A percentile compares a stretch with the other conserved stretches of the same genome.
phyloP scores from a whole-genome alignment of 129 eudicot species.

The Ambrosia trifida region DNA sequence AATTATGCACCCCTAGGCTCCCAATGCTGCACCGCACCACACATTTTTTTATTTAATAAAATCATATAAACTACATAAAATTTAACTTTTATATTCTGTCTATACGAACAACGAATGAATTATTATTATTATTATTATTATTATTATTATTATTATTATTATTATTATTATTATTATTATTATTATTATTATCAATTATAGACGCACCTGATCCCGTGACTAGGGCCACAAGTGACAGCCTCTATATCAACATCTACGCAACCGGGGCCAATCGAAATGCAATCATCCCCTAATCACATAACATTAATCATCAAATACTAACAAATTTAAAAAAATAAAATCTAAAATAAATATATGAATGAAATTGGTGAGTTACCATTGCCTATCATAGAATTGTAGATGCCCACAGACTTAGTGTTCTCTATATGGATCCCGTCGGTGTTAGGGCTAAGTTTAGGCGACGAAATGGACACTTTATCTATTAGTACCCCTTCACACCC shows the following conservation, averaged over 20 bases:
- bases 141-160: too few species aligned
- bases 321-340: background rate
- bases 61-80: too few species aligned
- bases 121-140: too few species aligned
- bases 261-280: conserved; percentile 93
- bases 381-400: conserved; percentile 74
- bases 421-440: conserved; percentile 93
- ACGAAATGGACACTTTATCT: conserved; percentile 68
- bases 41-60: conserved; percentile 47
- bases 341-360: background rate
- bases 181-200: background rate
- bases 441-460: conserved; percentile 91
- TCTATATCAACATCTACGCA: conserved; percentile 74
- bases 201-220: conserved; percentile 90
- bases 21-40: conserved; percentile 59
- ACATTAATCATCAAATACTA: background rate
- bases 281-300: conserved; percentile 73
- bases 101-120: too few species aligned
- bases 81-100: too few species aligned
- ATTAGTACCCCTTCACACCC: conserved; percentile 89
- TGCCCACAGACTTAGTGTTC: conserved; percentile 78
- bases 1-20: conserved; percentile 84
- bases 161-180: too few species aligned
- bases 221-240: conserved; percentile 85
- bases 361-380: conserved; percentile 49